These are phyloP conservation scores for Nadsonia commutata DNA, from an alignment of 1,139 yeast genomes.

Conservation along the genomic window DNA sequence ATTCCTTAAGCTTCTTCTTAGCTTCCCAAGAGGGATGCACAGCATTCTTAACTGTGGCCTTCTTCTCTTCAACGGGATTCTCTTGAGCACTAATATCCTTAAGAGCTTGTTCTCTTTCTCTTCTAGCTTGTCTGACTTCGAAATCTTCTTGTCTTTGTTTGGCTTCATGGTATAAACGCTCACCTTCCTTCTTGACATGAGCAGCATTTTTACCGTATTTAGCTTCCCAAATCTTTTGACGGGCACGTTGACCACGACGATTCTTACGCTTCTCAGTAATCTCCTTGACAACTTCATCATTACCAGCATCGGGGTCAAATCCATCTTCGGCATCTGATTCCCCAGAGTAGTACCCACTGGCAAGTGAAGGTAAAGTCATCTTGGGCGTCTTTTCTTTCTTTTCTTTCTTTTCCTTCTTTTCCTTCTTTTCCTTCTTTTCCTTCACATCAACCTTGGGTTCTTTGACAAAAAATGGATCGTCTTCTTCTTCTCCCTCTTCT, in stretches of 20 bases:
- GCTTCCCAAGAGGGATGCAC: slow-evolving; percentile 98
- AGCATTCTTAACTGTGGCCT: slow-evolving; percentile 11
- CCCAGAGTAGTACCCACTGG: slow-evolving; percentile 6
- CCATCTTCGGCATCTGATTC: slow-evolving; percentile 6
- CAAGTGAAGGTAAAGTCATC: slow-evolving; percentile 3
- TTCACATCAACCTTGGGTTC: slow-evolving; percentile 7
- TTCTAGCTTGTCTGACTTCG: slow-evolving; percentile 52
- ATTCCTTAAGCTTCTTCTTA: slow-evolving; percentile 47
- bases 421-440: slow-evolving; percentile 6
- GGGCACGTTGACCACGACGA: slow-evolving; percentile 92
- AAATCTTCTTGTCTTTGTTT: slow-evolving; percentile 42
- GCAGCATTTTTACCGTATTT: slow-evolving; percentile 78
- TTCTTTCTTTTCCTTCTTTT: slow-evolving; percentile 6
- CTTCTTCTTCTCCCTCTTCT: slow-evolving; percentile 9
- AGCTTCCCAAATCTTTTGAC: slow-evolving; percentile 90
- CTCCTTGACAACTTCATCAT: slow-evolving; percentile 45
- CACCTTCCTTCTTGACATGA: slow-evolving; percentile 55
- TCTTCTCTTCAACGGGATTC: slow-evolving; percentile 21
- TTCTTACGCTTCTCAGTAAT: slow-evolving; percentile 51
- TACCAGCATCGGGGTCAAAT: slow-evolving; percentile 30
- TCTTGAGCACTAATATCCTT: slow-evolving; percentile 14
- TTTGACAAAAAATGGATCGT: slow-evolving; percentile 13
- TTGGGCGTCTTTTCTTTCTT: slow-evolving; percentile 6
- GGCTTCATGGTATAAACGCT: slow-evolving; percentile 32
- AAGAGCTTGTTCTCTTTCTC: slow-evolving; percentile 8